A percentile compares a stretch with the other conserved stretches of the same genome.
phyloP scores from a whole-genome alignment of 768 basidiomycete genomes.

The Termitomyces sp. region DNA sequence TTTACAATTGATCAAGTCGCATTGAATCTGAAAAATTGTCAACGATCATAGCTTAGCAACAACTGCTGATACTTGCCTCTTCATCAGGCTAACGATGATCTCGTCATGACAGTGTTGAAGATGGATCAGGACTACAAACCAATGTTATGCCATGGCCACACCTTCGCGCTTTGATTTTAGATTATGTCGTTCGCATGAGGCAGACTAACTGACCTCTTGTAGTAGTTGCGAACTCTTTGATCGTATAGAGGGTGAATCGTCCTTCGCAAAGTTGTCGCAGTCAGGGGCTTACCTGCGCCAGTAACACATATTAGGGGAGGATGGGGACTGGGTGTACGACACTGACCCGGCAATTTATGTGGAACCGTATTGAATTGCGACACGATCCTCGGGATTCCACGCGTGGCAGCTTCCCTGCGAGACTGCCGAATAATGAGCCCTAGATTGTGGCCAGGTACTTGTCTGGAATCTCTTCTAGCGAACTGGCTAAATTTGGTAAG shows the following conservation, averaged over 20 bases:
- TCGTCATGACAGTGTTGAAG: conserved; percentile 1
- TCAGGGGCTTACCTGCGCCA: conserved; percentile 45
- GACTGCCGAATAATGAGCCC: conserved; percentile 6
- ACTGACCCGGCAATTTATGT: conserved; percentile 21
- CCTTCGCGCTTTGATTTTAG: conserved; percentile 23
- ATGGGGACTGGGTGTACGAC: conserved; percentile 9
- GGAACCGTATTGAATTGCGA: conserved; percentile 7
- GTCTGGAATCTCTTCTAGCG: conserved; percentile 7
- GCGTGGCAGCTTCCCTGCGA: conserved; percentile 15
- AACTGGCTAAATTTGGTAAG: conserved; percentile 13
- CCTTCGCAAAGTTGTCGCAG: background rate
- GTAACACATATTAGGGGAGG: conserved; percentile 43
- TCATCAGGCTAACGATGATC: conserved; percentile 43
- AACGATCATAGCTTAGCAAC: background rate
- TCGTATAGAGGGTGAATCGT: conserved; percentile 16
- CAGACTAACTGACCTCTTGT: conserved; percentile 35
- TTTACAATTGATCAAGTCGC: conserved; percentile 52
- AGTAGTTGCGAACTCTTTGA: conserved; percentile 50
- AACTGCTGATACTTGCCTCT: conserved; percentile 30
- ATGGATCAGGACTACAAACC: conserved; percentile 25
- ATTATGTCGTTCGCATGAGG: background rate
- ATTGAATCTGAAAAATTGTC: conserved; percentile 45
- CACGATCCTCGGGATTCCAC: conserved; percentile 14
- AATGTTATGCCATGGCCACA: conserved; percentile 49
- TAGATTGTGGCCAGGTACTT: conserved; percentile 9